Conservation (phyloP, 1,139 yeast species). For the Yarrowia galli region DNA sequence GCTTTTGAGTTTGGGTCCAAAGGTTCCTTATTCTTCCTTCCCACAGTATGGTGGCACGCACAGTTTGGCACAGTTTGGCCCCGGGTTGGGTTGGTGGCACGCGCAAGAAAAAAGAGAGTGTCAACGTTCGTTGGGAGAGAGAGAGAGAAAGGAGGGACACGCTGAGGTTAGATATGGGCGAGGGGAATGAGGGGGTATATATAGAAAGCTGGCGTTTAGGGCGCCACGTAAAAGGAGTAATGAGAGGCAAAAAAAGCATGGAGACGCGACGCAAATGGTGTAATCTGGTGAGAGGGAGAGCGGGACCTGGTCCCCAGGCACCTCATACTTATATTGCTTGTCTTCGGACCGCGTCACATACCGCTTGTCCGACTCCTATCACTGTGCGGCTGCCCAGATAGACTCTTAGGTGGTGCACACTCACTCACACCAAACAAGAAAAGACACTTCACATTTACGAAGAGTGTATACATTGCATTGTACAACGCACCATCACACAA, state of each 20-base stretch:
- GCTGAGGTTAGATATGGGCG: constrained; percentile 30
- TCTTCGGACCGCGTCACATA: neutral
- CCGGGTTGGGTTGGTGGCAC: constrained; percentile 6
- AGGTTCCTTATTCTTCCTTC: neutral
- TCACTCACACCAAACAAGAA: neutral
- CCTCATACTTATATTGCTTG: too few species aligned
- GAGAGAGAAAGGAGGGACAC: too few species aligned
- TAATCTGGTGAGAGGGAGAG: neutral
- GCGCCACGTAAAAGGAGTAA: neutral
- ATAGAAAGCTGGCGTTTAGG: neutral
- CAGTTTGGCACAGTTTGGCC: too few species aligned
- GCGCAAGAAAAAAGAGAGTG: constrained; percentile 14
- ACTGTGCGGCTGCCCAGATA: constrained; percentile 35
- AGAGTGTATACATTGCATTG: too few species aligned
- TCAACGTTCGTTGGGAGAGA: neutral
- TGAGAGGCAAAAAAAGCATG: neutral
- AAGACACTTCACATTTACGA: constrained; percentile 6
- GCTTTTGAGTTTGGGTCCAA: neutral
- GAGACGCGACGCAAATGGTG: neutral
- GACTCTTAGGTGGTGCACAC: constrained; percentile 6
- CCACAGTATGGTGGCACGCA: too few species aligned
- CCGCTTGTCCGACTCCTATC: constrained; percentile 9
- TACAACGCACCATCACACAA: too few species aligned
- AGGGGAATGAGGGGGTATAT: constrained; percentile 35
- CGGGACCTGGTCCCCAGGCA: too few species aligned